Evolutionary conservation across 495 filamentous ascomycete genomes (phyloP), one percentile per base, ranked within the genome.

Genomic region (Penicillium canescens): DNA sequence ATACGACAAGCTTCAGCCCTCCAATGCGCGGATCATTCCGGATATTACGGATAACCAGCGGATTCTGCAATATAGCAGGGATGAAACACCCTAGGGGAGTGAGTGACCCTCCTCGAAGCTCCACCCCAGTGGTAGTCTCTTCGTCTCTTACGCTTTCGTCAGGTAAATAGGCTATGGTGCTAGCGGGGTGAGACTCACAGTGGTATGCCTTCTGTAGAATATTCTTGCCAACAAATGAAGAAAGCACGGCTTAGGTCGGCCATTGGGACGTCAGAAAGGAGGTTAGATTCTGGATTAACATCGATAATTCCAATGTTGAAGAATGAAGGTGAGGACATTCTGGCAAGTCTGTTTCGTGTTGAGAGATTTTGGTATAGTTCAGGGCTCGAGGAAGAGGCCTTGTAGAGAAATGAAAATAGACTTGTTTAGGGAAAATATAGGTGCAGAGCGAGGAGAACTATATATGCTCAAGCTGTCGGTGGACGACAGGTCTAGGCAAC

Each of bases 161-260:
- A 43, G 41, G 13, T 43, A 43, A 28, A 43, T 28, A 14, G 23
- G 13, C 9, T n/a, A 13, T 43, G 41, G 12, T 10, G 41, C 41
- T 43, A 43, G 21, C 9, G 41, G 23, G 23, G 23, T 28, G 41
- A 42, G 41, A 43, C 41, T 43, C 6, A 43, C 41, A 43, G 41
- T 43, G 41, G 41, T 43, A 14, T 28, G 41, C 41, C 41, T 43
- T 14, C 9, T 28, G 41, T 14, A 43, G 41, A 43, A 13, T 43
- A 43, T 43, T 43, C 41, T 43, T 43, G 41, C 12, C 41, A 43
- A 43, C 41, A 43, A 28, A 43, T 43, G 23, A 43, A 28, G 41
- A 43, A 43, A n/a, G 21, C 41, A 43, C 41, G n/a, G 12, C 5
- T 28, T 43, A 43, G 5, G 23, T 43, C 8, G 41, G 41, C 41